Base-by-base conservation (phyloP, 192 early-diverging fungal species). In the Lobosporangium transversale region DNA sequence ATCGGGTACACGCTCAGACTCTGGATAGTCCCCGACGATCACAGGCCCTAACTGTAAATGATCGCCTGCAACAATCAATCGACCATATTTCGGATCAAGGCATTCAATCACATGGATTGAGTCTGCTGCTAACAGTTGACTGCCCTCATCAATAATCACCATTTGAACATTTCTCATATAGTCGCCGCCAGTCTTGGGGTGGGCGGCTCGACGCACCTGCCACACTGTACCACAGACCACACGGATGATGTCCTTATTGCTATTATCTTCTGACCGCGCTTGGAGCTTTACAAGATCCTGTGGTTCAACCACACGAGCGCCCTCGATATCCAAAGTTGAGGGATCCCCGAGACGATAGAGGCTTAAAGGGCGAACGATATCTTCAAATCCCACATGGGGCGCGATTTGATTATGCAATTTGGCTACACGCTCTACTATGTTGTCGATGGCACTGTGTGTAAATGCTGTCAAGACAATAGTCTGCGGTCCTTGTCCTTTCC, bases 11-110 rank as follows among this genome's bases (percentile, higher is more conserved):
- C 79, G 63, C 21, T 66, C 57, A n/a, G 61, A 48, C 1, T 57
- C 33, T 8, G 80, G 82, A 48, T 86, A 83, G 0, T 68, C 70
- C 42, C 83, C 81, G 21, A 74, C 42, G 15, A 86, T 61, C 15
- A 86, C 71, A 18, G 84, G 84, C 24, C 84, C 84, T 17, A 86
- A 64, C 63, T 86, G 84, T 51, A 86, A 70, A 55, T 86, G 84
- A 50, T 86, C 82, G n/a, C 84, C 84, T n/a, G 84, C 84, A 27
- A 86, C 80, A 57, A 86, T 67, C 20, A 86, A 44, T n/a, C 67
- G 66, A 12, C 81, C 79, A 27, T 42, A 24, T 0, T 70, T 20
- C 1, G 26, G 62, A 18, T 83, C 81, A n/a, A 83, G 40, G 51
- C 71, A 78, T 43, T 81, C 78, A 30, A 86, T 66, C 4, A 63